These are phyloP conservation scores for Capsaspora owczarzaki DNA, from an alignment of 78 protist genomes.

Conservation along the genomic window DNA sequence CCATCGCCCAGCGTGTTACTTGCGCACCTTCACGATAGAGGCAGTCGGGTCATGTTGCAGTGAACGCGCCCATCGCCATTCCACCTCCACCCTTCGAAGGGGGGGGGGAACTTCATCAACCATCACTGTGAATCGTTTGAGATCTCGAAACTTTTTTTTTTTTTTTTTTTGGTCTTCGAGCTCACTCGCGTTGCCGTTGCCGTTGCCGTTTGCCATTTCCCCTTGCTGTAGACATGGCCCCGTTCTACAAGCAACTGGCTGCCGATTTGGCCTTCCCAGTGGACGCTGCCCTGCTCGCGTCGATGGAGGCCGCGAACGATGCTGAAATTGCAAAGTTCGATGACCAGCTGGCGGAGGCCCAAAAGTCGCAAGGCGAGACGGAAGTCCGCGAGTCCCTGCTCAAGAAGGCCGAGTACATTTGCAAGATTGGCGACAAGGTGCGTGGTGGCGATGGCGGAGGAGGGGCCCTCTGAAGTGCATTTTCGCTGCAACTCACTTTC, in stretches of 20 bases:
- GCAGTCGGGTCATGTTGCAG: not conserved
- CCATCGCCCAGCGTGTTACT: too few relatives aligned
- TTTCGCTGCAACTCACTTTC: not conserved
- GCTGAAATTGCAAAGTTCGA: constrained; percentile 40
- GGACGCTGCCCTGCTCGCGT: constrained; percentile 29
- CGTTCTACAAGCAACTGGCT: constrained; percentile 60
- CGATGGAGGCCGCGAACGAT: constrained; percentile 36
- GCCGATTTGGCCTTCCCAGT: constrained; percentile 39
- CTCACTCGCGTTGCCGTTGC: too few relatives aligned
- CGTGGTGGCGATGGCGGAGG: not conserved
- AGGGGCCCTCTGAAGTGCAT: not conserved
- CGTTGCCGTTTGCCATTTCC: too few relatives aligned
- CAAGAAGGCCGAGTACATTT: constrained; percentile 55
- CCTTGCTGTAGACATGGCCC: constrained; percentile 46
- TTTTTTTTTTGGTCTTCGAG: too few relatives aligned
- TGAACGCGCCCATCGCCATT: too few relatives aligned
- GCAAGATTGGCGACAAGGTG: constrained; percentile 82
- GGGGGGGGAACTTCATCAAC: too few relatives aligned
- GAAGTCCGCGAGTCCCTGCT: constrained; percentile 85
- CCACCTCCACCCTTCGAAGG: too few relatives aligned
- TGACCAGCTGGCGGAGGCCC: constrained; percentile 69
- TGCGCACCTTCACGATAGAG: too few relatives aligned
- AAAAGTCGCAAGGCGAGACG: constrained; percentile 84
- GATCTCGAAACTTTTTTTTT: too few relatives aligned
- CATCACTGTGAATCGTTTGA: too few relatives aligned